Conservation (phyloP, 139 green algal species). For the Eudorina sp. region DNA sequence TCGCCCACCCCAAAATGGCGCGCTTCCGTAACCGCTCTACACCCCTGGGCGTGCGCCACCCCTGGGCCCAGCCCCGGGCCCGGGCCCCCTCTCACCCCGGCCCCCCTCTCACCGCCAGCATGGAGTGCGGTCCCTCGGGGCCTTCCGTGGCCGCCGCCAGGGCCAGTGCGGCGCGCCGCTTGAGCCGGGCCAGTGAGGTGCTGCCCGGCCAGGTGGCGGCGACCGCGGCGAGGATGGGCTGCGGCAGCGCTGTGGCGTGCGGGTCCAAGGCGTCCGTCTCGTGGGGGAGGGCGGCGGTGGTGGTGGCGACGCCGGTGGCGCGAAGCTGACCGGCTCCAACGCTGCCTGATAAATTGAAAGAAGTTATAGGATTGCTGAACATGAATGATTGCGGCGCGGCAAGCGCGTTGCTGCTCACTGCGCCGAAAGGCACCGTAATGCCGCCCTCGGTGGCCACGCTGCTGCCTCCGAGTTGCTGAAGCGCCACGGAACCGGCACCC, state of each 20-base stretch:
- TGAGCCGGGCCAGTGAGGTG: neutral
- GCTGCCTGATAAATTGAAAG: neutral
- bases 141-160: conserved; percentile 6
- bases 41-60: too few species aligned
- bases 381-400: neutral
- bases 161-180: conserved; percentile 26
- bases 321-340: too few species aligned
- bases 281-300: too few species aligned
- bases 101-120: conserved; percentile 12
- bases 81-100: neutral
- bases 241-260: neutral
- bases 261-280: neutral
- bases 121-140: conserved; percentile 26
- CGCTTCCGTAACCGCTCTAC: too few species aligned
- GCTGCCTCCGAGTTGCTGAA: neutral
- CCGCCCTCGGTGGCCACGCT: neutral
- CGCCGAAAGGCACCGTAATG: too few species aligned
- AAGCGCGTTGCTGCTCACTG: neutral
- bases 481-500: neutral
- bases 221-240: neutral
- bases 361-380: neutral
- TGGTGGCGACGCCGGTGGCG: too few species aligned
- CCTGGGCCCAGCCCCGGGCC: too few species aligned
- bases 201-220: neutral
- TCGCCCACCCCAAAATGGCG: too few species aligned